Base-by-base conservation (phyloP, 192 early-diverging fungal genomes). In the Umbelopsis isabellina region DNA sequence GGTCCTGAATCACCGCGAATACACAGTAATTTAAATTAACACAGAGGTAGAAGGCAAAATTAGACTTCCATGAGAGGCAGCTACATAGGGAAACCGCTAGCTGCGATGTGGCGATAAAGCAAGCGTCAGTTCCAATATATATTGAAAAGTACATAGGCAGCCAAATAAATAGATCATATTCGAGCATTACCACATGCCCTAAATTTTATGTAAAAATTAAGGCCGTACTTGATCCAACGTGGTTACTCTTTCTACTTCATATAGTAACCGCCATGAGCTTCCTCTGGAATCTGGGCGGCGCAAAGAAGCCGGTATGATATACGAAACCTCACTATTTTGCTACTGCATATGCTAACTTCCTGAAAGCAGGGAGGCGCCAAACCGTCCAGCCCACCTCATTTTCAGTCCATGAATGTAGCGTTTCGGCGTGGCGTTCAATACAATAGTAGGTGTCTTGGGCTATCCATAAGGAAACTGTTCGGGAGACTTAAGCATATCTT, bases 381-480 rank as follows among this genome's bases (percentile, higher is more conserved):
- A 35, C 33, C 72, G 15, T n/a, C 46, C 8, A 47, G 21, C 37
- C 15, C 46, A 8, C 70, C 45, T 18, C 46, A 45, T 10, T 51
- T 76, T 46, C 77, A 80, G 52, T 49, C 81, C 30, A 80, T 83
- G 79, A 80, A 49, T 20, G 68, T 47, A 10, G 58, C 68, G 0
- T 83, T 80, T 71, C 70, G 72, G 25, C 77, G 72, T 20, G 82
- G 82, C 20, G 79, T 81, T n/a, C 75, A 83, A 45, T 83, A 83
- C 65, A 83, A 83, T 33, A 83, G 82, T 78, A 74, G 68, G 75
- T 73, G 9, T 3, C 53, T 23, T 61, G 6, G 6, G 7, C 21
- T 25, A 21, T 51, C 25, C 41, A 16, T 1, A 49, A 44, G 27
- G 1, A 49, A n/a, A 25, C 66, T 64, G 21, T 3, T 72, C 3